Evolutionary conservation across 768 basidiomycete species (phyloP).

Genomic region (Tricholoma saponaceum): DNA sequence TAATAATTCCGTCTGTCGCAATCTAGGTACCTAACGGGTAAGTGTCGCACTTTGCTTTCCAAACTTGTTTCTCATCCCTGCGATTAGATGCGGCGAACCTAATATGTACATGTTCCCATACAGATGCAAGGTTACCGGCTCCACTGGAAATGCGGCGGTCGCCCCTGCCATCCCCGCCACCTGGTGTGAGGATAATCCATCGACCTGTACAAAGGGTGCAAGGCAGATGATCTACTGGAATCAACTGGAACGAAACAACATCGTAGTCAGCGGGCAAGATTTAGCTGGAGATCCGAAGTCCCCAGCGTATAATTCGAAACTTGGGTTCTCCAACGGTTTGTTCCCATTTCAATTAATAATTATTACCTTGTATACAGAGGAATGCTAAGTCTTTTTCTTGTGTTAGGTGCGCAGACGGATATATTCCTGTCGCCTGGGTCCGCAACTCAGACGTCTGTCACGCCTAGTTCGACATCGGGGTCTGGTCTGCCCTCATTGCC

Average conservation of each 20-base stretch:
- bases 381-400: not conserved
- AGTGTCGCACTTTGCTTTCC: not conserved
- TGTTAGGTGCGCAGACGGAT: constrained; percentile 35
- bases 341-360: constrained; percentile 9
- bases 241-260: constrained; percentile 44
- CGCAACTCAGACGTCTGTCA: constrained; percentile 1
- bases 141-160: constrained; percentile 34
- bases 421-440: constrained; percentile 25
- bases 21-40: constrained; percentile 37
- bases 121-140: constrained; percentile 42
- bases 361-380: not conserved
- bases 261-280: constrained; percentile 39
- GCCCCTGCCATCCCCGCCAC: constrained; percentile 38
- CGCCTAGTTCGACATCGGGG: not conserved
- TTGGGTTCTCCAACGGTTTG: constrained; percentile 45
- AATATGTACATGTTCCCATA: constrained; percentile 49
- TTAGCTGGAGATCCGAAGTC: constrained; percentile 32
- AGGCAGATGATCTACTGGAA: constrained; percentile 57
- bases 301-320: constrained; percentile 46
- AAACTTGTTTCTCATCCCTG: not conserved
- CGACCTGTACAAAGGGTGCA: constrained; percentile 38
- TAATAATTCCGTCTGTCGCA: constrained; percentile 1
- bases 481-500: not conserved
- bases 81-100: constrained; percentile 42
- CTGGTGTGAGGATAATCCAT: constrained; percentile 48